These are phyloP conservation scores for Tephrocybe sp. DNA, from an alignment of 768 basidiomycete genomes.

Conservation along the genomic window DNA sequence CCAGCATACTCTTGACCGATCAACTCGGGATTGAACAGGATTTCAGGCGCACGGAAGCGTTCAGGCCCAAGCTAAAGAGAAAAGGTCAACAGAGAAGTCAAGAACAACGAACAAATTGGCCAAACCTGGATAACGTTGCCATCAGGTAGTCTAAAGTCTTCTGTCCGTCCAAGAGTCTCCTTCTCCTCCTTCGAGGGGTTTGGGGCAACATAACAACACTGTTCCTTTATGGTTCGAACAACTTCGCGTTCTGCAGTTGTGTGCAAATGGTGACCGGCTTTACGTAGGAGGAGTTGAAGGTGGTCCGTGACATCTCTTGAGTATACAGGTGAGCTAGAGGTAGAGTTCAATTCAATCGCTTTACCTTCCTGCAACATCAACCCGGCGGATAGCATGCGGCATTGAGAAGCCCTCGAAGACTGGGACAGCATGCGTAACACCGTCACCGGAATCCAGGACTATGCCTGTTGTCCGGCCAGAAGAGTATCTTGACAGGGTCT, in stretches of 20 bases:
- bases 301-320: constrained; percentile 94
- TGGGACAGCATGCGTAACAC: constrained; percentile 97
- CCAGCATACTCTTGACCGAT: constrained; percentile 96
- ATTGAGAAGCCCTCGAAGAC: constrained; percentile 99
- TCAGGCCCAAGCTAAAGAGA: constrained; percentile 82
- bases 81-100: constrained; percentile 14
- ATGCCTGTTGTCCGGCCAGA: constrained; percentile 99
- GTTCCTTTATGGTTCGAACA: constrained; percentile 97
- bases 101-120: constrained; percentile 7
- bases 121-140: constrained; percentile 87
- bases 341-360: not conserved
- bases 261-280: constrained; percentile 92
- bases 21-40: constrained; percentile 95
- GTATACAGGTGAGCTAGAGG: constrained; percentile 16
- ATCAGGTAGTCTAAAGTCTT: constrained; percentile 93
- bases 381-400: constrained; percentile 95
- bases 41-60: constrained; percentile 95
- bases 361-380: constrained; percentile 95
- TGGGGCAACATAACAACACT: constrained; percentile 92
- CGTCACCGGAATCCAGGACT: constrained; percentile 97
- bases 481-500: constrained; percentile 72
- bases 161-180: constrained; percentile 70
- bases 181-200: constrained; percentile 97
- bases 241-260: constrained; percentile 98
- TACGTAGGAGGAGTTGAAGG: constrained; percentile 89